These are phyloP conservation scores for Solanum appendiculatum DNA, from an alignment of 257 asterid species.

Conservation along the genomic window DNA sequence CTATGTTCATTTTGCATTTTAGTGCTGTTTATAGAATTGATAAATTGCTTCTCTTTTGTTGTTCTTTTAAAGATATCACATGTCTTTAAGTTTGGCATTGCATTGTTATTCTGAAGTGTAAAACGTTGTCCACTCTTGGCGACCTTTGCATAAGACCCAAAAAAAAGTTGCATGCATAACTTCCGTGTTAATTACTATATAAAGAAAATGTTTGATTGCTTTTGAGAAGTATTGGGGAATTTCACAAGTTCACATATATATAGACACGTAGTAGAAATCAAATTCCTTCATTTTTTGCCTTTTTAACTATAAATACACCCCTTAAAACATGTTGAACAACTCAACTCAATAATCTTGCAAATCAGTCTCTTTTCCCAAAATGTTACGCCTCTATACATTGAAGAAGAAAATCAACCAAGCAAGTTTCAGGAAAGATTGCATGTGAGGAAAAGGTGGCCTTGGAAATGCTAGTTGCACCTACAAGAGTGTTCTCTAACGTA, in stretches of 20 bases:
- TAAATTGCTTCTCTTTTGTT: no score
- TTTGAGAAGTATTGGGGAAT: background rate
- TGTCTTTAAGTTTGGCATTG: no score
- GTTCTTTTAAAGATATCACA: no score
- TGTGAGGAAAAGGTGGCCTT: conserved; percentile 83
- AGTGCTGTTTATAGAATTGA: no score
- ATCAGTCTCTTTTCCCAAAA: background rate
- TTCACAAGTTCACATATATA: background rate
- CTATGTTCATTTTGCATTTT: no score
- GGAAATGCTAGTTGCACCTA: conserved; percentile 55
- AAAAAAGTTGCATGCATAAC: background rate
- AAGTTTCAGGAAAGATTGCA: conserved; percentile 50
- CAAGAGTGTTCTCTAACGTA: conserved; percentile 72
- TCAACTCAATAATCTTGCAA: background rate
- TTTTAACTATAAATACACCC: background rate
- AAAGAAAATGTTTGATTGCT: background rate
- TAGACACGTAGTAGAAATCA: background rate
- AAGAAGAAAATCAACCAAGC: background rate
- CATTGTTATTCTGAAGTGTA: background rate
- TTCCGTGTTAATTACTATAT: background rate
- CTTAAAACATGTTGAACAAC: background rate
- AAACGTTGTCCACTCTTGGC: background rate
- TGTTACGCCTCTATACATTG: background rate
- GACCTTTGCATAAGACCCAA: background rate
- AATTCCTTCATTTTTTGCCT: background rate